Evolutionary conservation across 768 basidiomycete species (phyloP), one percentile per base, ranked within the genome.

Genomic region (Ramaria sp.): DNA sequence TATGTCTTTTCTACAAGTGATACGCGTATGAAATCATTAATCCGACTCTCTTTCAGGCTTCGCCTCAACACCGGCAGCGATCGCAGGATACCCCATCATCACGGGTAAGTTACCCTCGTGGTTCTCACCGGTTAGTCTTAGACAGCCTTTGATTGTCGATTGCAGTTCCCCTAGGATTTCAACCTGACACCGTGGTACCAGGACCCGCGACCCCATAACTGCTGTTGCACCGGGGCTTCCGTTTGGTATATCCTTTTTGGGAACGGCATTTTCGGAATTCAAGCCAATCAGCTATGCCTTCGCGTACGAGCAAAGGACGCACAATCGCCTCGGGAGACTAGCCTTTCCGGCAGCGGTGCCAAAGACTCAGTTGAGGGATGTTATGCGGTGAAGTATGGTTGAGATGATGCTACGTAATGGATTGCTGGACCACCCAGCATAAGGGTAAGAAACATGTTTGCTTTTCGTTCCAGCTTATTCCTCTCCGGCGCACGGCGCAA

Each of bases 281-380:
- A 63, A 69, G 31, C 66, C 78, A 15, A 64, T 78, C 15, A 61
- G 67, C n/a, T 70, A 68, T 49, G 75, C 75, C 22, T 77, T 73
- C 61, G 76, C 77, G 20, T 78, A 71, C 56, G 77, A 78, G 65
- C 83, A 84, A 64, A 75, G 72, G 59, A 84, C 84, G 4, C 71
- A 78, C 56, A 77, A 75, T 1, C 66, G 82, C 15, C 64, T 82
- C 51, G 65, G 67, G 50, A 71, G 77, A 59, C 71, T 65, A 63
- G 82, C 81, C 2, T 79, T 73, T 60, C 52, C 72, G 4, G 78
- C 70, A 12, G 81, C 82, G 7, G 76, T 83, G 24, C 83, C 81
- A 1, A 77, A 68, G 64, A 82, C 79, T 10, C 82, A 77, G 62
- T 62, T 76, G 27, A 27, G 27, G 27, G 3, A 27, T 27, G 27